A percentile compares a stretch with the other conserved stretches of the same genome.
Conservation (phyloP, 2,329 filamentous ascomycete genomes). For the Aspergillus sp. region DNA sequence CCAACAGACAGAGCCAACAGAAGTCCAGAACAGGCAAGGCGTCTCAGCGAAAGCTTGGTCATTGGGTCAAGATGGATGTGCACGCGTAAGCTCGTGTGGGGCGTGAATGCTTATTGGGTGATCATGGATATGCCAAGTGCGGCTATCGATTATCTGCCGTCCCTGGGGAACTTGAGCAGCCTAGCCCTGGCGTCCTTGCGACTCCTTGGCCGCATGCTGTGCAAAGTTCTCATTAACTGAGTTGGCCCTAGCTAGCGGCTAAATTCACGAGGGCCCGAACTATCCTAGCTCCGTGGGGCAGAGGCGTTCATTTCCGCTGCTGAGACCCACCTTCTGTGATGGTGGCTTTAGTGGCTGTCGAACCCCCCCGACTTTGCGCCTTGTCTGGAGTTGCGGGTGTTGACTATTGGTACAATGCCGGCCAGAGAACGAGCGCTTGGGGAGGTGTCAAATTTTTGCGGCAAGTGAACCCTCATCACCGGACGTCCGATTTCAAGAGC, state of each 20-base stretch:
- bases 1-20: not conserved
- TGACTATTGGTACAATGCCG: not conserved
- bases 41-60: conserved; percentile 11
- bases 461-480: not conserved
- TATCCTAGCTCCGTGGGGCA: not conserved
- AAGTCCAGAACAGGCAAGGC: conserved; percentile 16
- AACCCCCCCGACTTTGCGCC: not conserved
- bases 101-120: conserved; percentile 24
- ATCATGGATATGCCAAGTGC: conserved; percentile 33
- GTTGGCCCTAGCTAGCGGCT: not conserved
- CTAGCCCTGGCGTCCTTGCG: not conserved
- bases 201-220: not conserved
- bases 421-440: not conserved
- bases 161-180: conserved; percentile 15
- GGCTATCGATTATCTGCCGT: conserved; percentile 43
- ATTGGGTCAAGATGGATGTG: conserved; percentile 21
- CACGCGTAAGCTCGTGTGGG: conserved; percentile 37
- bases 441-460: not conserved
- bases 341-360: conserved; percentile 1
- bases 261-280: conserved; percentile 5
- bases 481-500: not conserved
- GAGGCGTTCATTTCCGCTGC: conserved; percentile 2
- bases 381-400: not conserved
- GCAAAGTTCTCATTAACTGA: not conserved
- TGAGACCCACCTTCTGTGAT: not conserved